Base-by-base conservation (phyloP, 1,139 yeast species). In the Lodderomyces metapsilosis region DNA sequence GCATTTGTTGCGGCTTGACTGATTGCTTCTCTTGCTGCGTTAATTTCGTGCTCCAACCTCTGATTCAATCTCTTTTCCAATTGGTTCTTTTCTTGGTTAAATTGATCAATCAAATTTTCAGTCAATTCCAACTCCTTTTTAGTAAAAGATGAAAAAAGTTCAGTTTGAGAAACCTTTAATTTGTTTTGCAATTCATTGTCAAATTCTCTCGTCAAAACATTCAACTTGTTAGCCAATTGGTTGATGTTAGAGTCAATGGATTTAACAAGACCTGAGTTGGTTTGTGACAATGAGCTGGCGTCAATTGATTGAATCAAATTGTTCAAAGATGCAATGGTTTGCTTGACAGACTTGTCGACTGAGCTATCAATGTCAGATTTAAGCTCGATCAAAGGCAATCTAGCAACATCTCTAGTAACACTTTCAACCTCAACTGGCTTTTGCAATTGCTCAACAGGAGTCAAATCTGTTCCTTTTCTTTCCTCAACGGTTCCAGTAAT, bases 1-100 rank as follows among this genome's bases (percentile, higher is more conserved):
- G 85, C 85, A 61, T 89, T 92, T 47, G 82, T 82, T 34, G 92
- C 91, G 47, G 88, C 87, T 43, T 82, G 76, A 36, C 81, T 68
- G 43, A 88, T 74, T n/a, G 83, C 79, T 51, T 79, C 73, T 57
- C 79, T 81, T 41, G 89, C 76, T 28, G 88, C 83, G 48, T 78
- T 78, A 43, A 91, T 71, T 62, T 91, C 97, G 25, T 72, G 68
- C 18, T 64, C 62, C 52, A 92, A 70, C 49, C 83, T 78, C 38
- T 69, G 66, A 48, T 79, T 72, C 59, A 84, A 84, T 51, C 80
- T 81, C 41, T 73, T 62, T 49, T 86, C 84, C 51, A 91, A 74
- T 49, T 78, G 76, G 42, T 70, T 59, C 54, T 85, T 84, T 56
- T 85, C 88, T 13, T 52, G 51, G 44, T 68, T 73, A 53, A 71